Conservation (phyloP, 1,284 basidiomycete genomes). For the Xerocomus cyaneibrunnescens region DNA sequence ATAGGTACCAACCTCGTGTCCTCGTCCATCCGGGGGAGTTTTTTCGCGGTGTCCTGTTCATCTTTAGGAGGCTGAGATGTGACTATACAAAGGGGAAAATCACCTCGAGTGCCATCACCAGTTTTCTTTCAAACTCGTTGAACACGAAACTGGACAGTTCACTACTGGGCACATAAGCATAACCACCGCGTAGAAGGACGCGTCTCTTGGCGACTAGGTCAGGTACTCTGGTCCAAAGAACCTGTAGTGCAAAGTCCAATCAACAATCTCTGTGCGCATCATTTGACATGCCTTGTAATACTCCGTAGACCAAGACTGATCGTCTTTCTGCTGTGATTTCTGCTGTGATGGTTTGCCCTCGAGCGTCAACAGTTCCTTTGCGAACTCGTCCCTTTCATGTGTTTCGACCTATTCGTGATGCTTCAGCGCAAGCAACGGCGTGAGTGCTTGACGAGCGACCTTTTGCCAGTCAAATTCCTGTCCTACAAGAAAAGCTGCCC, state of each 20-base stretch:
- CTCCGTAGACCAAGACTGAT: slow-evolving; percentile 29
- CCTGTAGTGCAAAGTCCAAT: slow-evolving; percentile 34
- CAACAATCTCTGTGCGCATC: not conserved
- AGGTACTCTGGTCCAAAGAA: slow-evolving; percentile 88
- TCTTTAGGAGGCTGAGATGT: slow-evolving; percentile 1
- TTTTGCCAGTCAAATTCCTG: slow-evolving; percentile 79
- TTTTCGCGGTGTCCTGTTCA: slow-evolving; percentile 79
- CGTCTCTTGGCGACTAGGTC: slow-evolving; percentile 88
- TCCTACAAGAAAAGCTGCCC: slow-evolving; percentile 65
- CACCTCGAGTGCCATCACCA: slow-evolving; percentile 84
- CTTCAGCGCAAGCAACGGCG: slow-evolving; percentile 5
- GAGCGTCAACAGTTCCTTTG: slow-evolving; percentile 49
- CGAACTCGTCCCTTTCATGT: slow-evolving; percentile 57
- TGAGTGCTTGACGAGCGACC: slow-evolving; percentile 41
- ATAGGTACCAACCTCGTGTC: slow-evolving; percentile 92
- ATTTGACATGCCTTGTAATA: slow-evolving; percentile 64
- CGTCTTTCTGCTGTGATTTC: too few species aligned
- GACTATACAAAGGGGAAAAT: slow-evolving; percentile 4
- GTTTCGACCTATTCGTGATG: slow-evolving; percentile 48
- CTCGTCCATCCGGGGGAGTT: slow-evolving; percentile 92
- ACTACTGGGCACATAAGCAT: slow-evolving; percentile 85
- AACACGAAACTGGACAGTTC: slow-evolving; percentile 89
- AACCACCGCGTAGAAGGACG: slow-evolving; percentile 79
- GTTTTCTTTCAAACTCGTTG: slow-evolving; percentile 78
- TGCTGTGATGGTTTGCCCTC: slow-evolving; percentile 21